Percentiles rank a stretch among this genome's conserved stretches.
phyloP scores from a whole-genome alignment of 495 filamentous ascomycete genomes.

The Melanomma pulvis-pyrius region DNA sequence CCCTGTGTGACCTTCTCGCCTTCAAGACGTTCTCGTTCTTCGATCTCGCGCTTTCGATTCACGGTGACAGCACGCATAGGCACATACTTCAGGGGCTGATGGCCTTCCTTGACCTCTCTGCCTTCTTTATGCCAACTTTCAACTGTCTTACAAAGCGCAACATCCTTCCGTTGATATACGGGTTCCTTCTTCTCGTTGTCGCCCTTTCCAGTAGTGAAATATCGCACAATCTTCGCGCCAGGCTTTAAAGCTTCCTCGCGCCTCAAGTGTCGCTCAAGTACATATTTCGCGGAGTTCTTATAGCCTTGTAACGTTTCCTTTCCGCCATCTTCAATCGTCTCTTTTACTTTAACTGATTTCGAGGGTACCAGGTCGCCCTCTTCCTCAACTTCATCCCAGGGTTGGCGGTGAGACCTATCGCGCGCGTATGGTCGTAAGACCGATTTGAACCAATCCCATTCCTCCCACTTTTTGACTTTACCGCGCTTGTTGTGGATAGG shows the following conservation, averaged over 20 bases:
- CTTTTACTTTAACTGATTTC: slow-evolving; percentile 62
- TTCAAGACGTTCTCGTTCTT: slow-evolving; percentile 73
- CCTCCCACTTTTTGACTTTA: slow-evolving; percentile 68
- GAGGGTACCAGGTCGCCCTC: slow-evolving; percentile 70
- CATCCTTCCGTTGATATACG: slow-evolving; percentile 78
- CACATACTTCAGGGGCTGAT: slow-evolving; percentile 79
- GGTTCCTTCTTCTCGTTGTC: slow-evolving; percentile 70
- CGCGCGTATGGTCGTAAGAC: slow-evolving; percentile 74
- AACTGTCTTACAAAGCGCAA: slow-evolving; percentile 82
- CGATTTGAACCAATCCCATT: slow-evolving; percentile 84
- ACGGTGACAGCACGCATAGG: slow-evolving; percentile 90
- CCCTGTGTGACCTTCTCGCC: slow-evolving; percentile 86
- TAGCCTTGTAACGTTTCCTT: slow-evolving; percentile 84
- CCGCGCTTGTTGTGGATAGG: slow-evolving; percentile 72
- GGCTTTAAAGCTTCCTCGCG: slow-evolving; percentile 87
- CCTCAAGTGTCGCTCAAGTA: slow-evolving; percentile 84
- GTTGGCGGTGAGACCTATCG: slow-evolving; percentile 60
- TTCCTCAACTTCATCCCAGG: slow-evolving; percentile 78
- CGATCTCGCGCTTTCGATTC: slow-evolving; percentile 84
- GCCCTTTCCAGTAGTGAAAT: slow-evolving; percentile 70
- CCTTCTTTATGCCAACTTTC: slow-evolving; percentile 99
- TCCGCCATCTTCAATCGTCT: slow-evolving; percentile 66
- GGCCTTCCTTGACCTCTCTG: slow-evolving; percentile 67
- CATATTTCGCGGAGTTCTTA: slow-evolving; percentile 80
- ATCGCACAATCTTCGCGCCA: slow-evolving; percentile 68